Evolutionary conservation across 139 green algal genomes (phyloP), one percentile per base, ranked within the genome.

Genomic region (Trebouxia sp.): DNA sequence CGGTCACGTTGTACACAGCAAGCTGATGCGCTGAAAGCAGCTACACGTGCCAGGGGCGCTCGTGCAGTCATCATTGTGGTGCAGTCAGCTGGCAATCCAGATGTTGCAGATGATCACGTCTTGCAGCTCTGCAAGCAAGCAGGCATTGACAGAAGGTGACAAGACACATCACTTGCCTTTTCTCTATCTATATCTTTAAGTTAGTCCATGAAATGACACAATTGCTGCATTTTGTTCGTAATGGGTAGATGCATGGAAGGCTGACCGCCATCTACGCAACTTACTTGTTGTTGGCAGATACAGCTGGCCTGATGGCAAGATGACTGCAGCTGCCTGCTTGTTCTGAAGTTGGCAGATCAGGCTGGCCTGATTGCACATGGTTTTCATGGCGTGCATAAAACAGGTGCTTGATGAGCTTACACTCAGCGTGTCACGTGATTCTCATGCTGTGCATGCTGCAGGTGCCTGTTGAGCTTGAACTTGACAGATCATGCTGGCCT

Each of bases 91-190:
- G 45, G 47, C 32, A 65, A 14, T 20, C 26, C 26, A 6, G 79
- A 88, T n/a, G 39, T 90, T 39, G 80, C 84, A 14, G 87, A 90
- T 41, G 87, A 90, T 28, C 65, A 82, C 3, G 45, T 48, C 0
- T 26, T 51, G 20, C 76, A 83, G 51, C 42, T 90, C 9, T 83
- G 77, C 65, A 81, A 83, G 12, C 84, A 87, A 67, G 80, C 80
- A 0, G 84, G 80, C 80, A 75, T 86, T 26, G 88, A 87, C 28
- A 56, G 65, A 15, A 85, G 65, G 84, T 91, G 75, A 75, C 7
- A 45, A 30, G 30, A 74, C 30, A 74, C 15, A 26, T 56, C 48
- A 26, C 14, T 56, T 26, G 14, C 12, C 14, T 12, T 56, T 12
- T 26, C 48, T 26, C 48, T 56, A 12, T 15, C 12, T 12, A 56